Evolutionary conservation across 78 protist species (phyloP), one percentile per base, ranked within the genome.

Genomic region (Paratrimastix pyriformis): DNA sequence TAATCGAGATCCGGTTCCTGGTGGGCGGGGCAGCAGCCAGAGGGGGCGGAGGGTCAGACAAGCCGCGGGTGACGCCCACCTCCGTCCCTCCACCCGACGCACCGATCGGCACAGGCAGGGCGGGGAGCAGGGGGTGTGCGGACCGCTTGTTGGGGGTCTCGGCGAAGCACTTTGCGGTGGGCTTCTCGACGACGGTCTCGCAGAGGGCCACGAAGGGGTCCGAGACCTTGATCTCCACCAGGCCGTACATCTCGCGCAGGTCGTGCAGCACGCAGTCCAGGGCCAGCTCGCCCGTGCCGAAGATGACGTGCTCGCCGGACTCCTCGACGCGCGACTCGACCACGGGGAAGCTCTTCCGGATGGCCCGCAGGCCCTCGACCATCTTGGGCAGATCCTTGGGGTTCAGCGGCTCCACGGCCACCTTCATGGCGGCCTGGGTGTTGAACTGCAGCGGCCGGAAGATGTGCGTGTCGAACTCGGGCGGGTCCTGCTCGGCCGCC

Each of bases 21-120:
- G 92, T 93, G 97, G 96, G 96, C 75, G 99, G 96, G 33, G 99
- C 94, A 94, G 94, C 94, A 74, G 97, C 65, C 58, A 96, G 79
- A 81, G 91, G 81, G 38, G 48, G 9, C 45, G 11, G 78, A 32
- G n/a, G 21, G 65, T 66, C 37, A 7, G 7, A 8, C 5, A 8
- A 37, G 30, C 6, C 11, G 39, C 39, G 65, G 18, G 65, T 11
- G 39, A 11, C 1, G 3, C 38, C 30, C 38, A 29, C 39, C 11
- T 44, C 29, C 29, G 43, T 5, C 5, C 3, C 5, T 44, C 29
- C 5, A 65, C 11, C 65, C 21, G 65, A 59, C 4, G 65, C 38
- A 59, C n/a, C n/a, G 8, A 59, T 4, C 21, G 38, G 7, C 4
- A 59, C 58, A 11, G 13, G 32, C 6, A 21, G 58, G 32, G 2